Evolutionary conservation across 129 eudicot species (phyloP), one percentile per base, ranked within the genome.

Genomic region (Solidago caesia): DNA sequence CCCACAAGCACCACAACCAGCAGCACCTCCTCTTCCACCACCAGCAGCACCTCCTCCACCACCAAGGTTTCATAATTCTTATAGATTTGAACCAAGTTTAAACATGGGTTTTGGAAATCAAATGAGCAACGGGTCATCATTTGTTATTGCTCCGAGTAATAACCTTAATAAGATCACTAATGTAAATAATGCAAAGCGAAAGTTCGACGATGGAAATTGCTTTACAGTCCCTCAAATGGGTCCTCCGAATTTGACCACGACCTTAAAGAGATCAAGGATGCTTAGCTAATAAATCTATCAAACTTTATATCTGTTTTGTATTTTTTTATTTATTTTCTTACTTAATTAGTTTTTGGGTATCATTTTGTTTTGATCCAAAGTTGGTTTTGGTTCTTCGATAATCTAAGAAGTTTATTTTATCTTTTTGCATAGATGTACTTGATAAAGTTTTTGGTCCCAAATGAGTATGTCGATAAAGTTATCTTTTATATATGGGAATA

Each of bases 171-270:
- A 57, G 60, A 76, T 48, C 68, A 69, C 48, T 33, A 86, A 78
- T 47, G 64, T 72, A 42, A 83, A 63, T 75, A 83, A 63, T 75
- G 80, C 84, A 58, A 74, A 79, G 52, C 44, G 79, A 26, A 48
- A 60, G 57, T 29, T 8, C 41, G 83, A 44, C 13, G 84, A 85
- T 16, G 87, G 88, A 33, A 76, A 67, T 29, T 76, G 80, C 68
- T 86, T 88, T 61, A 68, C 88, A 39, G 95, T 88, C 70, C 95
- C 95, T 75, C 95, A 86, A 76, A 85, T 88, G 63, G 72, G 2
- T 25, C 81, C 82, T 60, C 66, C 77, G 39, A 46, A 75, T 58
- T 21, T 71, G 43, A 7, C 25, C 8, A 4, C 15, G 15, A 6
- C 8, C 29, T 29, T 44, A 69, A 85, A 85, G 79, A 83, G 83